phyloP scores from a whole-genome alignment of 164 flowering plant genomes.

The Magnolia sinica region DNA sequence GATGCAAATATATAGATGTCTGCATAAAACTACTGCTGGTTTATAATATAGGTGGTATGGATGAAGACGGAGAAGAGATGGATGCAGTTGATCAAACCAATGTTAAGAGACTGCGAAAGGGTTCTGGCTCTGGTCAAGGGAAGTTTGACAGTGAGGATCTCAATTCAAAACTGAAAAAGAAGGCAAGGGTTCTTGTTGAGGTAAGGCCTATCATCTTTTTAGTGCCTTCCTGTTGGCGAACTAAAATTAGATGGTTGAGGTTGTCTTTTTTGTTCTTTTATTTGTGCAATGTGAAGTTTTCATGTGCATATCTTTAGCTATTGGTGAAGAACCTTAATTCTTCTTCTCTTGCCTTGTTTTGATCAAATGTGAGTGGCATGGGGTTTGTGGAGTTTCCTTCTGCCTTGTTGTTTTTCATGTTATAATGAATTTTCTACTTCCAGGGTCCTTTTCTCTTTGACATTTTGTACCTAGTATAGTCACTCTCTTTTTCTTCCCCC shows the following conservation, averaged over 20 bases:
- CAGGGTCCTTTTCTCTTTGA: no score
- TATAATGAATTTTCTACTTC: no score
- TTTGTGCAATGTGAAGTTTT: background rate
- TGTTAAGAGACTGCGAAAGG: slow-evolving; percentile 32
- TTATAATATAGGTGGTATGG: slow-evolving; percentile 32
- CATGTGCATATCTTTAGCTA: no score
- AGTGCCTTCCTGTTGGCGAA: background rate
- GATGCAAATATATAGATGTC: no score
- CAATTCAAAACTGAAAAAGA: slow-evolving; percentile 48
- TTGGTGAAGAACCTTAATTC: no score
- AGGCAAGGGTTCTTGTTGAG: slow-evolving; percentile 67
- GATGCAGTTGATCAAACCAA: slow-evolving; percentile 20
- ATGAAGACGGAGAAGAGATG: slow-evolving; percentile 45
- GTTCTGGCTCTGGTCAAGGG: slow-evolving; percentile 22
- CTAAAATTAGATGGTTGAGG: background rate
- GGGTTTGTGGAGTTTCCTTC: no score
- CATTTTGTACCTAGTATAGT: no score
- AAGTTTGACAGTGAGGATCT: slow-evolving; percentile 39
- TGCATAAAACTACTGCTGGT: background rate
- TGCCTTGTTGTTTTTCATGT: no score
- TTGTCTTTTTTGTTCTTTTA: background rate
- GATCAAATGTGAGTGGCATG: no score
- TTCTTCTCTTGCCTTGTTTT: no score
- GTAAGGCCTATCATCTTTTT: slow-evolving; percentile 25
- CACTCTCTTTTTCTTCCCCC: no score